Percentiles rank a stretch among this genome's conserved stretches.
phyloP scores from a whole-genome alignment of 352 stramenopile genomes.

The Phytophthora cryptogea region DNA sequence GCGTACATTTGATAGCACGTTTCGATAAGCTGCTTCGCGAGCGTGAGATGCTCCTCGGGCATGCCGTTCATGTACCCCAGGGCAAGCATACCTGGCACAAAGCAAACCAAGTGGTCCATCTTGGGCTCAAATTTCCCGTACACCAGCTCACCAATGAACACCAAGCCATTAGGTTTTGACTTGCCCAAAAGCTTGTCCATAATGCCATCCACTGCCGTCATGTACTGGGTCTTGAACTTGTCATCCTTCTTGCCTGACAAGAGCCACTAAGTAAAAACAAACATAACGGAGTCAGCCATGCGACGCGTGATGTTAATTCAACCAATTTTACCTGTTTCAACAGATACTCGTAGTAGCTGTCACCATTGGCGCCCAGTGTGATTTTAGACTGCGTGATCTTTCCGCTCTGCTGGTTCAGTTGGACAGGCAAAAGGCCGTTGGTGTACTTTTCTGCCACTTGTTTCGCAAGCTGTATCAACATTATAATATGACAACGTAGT shows the following conservation, averaged over 20 bases:
- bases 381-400: constrained; percentile 55
- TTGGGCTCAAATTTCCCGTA: constrained; percentile 56
- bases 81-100: constrained; percentile 87
- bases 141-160: constrained; percentile 76
- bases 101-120: constrained; percentile 93
- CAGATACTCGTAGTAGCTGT: constrained; percentile 89
- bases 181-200: constrained; percentile 55
- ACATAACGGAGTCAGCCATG: constrained; percentile 4
- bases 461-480: constrained; percentile 41
- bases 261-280: constrained; percentile 50
- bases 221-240: constrained; percentile 74
- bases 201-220: constrained; percentile 68
- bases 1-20: constrained; percentile 91
- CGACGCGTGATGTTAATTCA: not conserved
- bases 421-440: constrained; percentile 57
- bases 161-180: constrained; percentile 60
- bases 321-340: constrained; percentile 65
- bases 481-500: not conserved
- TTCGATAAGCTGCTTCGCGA: constrained; percentile 80
- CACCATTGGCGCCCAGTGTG: constrained; percentile 71
- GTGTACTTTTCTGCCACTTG: constrained; percentile 60
- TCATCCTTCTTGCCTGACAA: constrained; percentile 71
- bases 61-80: constrained; percentile 81
- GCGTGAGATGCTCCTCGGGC: constrained; percentile 58
- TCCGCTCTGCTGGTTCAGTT: constrained; percentile 49